Evolutionary conservation across 306 rosid species (phyloP).

Genomic region (Glycine soja): DNA sequence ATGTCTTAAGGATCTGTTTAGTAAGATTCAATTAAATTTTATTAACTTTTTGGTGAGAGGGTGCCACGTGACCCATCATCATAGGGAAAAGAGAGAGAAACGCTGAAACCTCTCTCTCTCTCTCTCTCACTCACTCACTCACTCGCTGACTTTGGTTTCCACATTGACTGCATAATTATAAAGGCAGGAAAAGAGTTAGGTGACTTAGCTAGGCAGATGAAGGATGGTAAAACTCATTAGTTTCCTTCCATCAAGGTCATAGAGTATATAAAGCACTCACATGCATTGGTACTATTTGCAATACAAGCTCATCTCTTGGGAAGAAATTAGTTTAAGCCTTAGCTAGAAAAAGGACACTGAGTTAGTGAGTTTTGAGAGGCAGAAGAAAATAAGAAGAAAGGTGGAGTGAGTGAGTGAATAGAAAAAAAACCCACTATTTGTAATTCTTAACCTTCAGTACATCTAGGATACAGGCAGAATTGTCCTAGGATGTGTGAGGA

Average conservation of each 20-base stretch:
- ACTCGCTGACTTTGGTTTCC: conserved; percentile 55
- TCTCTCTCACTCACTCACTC: conserved; percentile 26
- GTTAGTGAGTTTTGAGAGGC: conserved; percentile 39
- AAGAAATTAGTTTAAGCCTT: not conserved
- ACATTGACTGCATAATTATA: conserved; percentile 52
- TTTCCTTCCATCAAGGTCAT: conserved; percentile 43
- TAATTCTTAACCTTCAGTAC: no score
- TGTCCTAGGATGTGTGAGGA: no score
- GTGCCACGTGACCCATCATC: conserved; percentile 55
- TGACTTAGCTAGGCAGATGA: conserved; percentile 61
- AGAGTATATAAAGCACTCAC: conserved; percentile 66
- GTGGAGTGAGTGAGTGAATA: not conserved
- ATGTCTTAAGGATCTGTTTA: no score
- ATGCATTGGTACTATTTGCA: conserved; percentile 60
- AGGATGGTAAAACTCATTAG: conserved; percentile 38
- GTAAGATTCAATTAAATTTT: not conserved
- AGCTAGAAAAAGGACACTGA: conserved; percentile 29
- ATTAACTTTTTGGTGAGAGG: conserved; percentile 42
- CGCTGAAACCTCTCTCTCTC: not conserved
- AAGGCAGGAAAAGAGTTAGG: conserved; percentile 52
- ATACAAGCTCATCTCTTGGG: conserved; percentile 34
- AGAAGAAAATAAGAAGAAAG: not conserved
- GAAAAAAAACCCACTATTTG: conserved; percentile 8
- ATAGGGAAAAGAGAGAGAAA: conserved; percentile 11
- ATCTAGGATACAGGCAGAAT: no score